Percentiles rank a stretch among this genome's conserved stretches.
Evolutionary conservation across 495 filamentous ascomycete species (phyloP).

Genomic region (Penicillium psychrofluorescens): DNA sequence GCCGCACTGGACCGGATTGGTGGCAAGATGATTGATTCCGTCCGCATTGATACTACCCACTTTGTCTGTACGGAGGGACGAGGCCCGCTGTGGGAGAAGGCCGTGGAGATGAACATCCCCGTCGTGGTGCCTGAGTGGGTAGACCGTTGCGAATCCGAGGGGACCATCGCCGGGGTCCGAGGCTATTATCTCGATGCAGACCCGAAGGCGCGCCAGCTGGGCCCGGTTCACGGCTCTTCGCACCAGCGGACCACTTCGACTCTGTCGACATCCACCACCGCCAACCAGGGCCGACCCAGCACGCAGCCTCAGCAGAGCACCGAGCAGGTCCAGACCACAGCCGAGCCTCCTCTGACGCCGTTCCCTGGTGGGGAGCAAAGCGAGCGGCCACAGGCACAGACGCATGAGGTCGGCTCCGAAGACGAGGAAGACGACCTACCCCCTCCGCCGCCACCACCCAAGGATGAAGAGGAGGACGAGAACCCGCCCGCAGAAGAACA

Average conservation of each 20-base stretch:
- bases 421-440: constrained; percentile 15
- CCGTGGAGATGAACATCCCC: constrained; percentile 95
- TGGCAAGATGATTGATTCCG: constrained; percentile 81
- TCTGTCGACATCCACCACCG: constrained; percentile 15
- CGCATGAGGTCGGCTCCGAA: constrained; percentile 22
- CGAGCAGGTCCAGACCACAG: constrained; percentile 13
- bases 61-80: constrained; percentile 97
- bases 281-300: constrained; percentile 20
- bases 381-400: constrained; percentile 21
- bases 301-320: constrained; percentile 11
- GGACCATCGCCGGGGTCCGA: constrained; percentile 86
- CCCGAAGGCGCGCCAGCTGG: constrained; percentile 54
- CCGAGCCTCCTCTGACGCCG: constrained; percentile 34
- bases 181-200: constrained; percentile 94
- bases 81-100: constrained; percentile 87
- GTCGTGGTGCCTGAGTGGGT: constrained; percentile 98
- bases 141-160: constrained; percentile 86
- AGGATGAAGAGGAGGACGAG: constrained; percentile 20
- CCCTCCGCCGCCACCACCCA: constrained; percentile 31
- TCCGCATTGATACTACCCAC: constrained; percentile 96
- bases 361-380: constrained; percentile 35
- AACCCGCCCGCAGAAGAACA: constrained; percentile 1
- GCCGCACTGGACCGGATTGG: constrained; percentile 81
- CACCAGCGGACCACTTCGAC: constrained; percentile 38
- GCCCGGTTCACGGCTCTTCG: constrained; percentile 33